Base-by-base conservation (phyloP, 164 flowering plant species). In the Sedum album region DNA sequence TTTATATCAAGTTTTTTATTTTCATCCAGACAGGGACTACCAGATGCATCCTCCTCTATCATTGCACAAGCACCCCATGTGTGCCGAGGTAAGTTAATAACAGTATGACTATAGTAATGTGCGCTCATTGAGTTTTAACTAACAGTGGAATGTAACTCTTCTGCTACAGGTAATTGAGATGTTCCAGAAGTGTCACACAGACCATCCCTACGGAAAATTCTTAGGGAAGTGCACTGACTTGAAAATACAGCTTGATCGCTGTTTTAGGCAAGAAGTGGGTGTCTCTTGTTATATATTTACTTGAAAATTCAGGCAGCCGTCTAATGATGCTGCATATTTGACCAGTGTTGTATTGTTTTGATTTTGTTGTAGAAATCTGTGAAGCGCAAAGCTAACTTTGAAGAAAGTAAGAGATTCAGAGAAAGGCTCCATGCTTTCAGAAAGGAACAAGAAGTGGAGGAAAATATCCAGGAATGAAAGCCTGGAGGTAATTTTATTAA, bases 371-470 rank as follows among this genome's bases (percentile, higher is more conserved):
- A 90, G 97, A 92, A 90, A 88, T 96, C 93, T 53, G 18, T 86
- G 75, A 95, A 90, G 80, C 78, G 96, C 60, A 95, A 90, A 78
- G 93, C 86, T 11, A 95, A 92, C 78, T 89, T 92, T 70, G 99
- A 95, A 75, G 75, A 88, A 83, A 90, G 97, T 70, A 92, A 90
- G 76, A 85, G 80, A 72, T 63, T 83, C 73, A 89, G 77, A 78
- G 97, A 95, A 80, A 86, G 86, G 70, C 77, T 95, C n/a, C 81
- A 73, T 64, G 90, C 86, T 65, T 49, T 79, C 65, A 86, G 96
- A 74, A 84, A 81, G 72, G 95, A 85, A 82, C 62, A 57, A 28
- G 62, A 18, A 28, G 31, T 6, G 14, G 62, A 57, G n/a, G 62
- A 57, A 10, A 57, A 30, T 28, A 30, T 28, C 18, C 62, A 28